phyloP scores from a whole-genome alignment of 495 filamentous ascomycete genomes.

The Cenococcum geophilum region DNA sequence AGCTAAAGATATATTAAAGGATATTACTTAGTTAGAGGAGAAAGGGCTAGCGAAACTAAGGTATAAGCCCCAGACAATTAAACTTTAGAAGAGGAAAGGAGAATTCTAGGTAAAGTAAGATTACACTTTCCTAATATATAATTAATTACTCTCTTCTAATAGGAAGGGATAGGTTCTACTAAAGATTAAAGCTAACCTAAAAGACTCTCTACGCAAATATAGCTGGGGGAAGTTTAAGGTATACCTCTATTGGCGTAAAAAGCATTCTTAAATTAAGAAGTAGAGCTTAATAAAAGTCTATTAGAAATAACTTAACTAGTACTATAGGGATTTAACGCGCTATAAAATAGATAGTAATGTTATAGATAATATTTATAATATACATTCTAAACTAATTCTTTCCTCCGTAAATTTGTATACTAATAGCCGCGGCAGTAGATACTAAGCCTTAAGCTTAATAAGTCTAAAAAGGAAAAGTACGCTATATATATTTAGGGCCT shows the following conservation, averaged over 20 bases:
- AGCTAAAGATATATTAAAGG: slow-evolving; percentile 11
- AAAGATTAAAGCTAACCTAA: slow-evolving; percentile 6
- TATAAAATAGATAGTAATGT: slow-evolving; percentile 10
- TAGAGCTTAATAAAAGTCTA: slow-evolving; percentile 9
- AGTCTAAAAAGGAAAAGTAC: slow-evolving; percentile 5
- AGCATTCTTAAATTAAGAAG: no score
- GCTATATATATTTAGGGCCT: slow-evolving; percentile 11
- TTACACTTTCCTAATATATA: background rate
- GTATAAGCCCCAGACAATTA: background rate
- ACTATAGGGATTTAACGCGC: slow-evolving; percentile 10
- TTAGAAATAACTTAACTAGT: slow-evolving; percentile 9
- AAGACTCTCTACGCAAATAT: background rate
- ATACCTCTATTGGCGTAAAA: slow-evolving; percentile 15
- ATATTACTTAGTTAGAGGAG: slow-evolving; percentile 5
- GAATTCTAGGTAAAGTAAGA: slow-evolving; percentile 11
- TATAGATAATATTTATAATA: slow-evolving; percentile 13
- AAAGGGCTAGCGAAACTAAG: slow-evolving; percentile 10
- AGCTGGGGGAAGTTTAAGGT: slow-evolving; percentile 3
- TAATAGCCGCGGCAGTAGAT: slow-evolving; percentile 8
- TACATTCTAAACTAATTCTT: background rate
- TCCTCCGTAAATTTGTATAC: background rate
- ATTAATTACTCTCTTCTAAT: slow-evolving; percentile 6
- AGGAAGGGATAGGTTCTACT: slow-evolving; percentile 2
- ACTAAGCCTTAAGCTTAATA: slow-evolving; percentile 11
- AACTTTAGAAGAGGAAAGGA: slow-evolving; percentile 15